Conservation (phyloP, 2,329 filamentous ascomycete genomes). For the Neurospora sp. region DNA sequence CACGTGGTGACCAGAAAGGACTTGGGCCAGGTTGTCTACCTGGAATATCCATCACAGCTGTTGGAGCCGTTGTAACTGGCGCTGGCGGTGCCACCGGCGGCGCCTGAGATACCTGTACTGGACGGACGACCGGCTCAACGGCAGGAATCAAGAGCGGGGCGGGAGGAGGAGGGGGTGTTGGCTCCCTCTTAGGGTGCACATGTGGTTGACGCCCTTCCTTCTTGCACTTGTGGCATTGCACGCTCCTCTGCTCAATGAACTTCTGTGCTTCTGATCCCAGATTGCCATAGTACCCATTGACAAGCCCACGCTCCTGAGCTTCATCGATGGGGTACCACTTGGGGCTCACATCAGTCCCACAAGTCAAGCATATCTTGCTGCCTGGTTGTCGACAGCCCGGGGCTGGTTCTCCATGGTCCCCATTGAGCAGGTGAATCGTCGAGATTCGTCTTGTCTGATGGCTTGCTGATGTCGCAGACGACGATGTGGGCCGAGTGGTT, state of each 20-base stretch:
- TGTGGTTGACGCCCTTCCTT: slow-evolving; percentile 40
- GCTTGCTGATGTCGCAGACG: neutral
- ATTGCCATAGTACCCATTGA: slow-evolving; percentile 39
- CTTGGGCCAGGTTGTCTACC: slow-evolving; percentile 10
- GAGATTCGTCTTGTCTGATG: slow-evolving; percentile 39
- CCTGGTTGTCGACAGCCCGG: slow-evolving; percentile 26
- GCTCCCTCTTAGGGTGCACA: slow-evolving; percentile 21
- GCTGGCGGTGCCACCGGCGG: neutral
- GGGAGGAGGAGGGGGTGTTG: slow-evolving; percentile 19
- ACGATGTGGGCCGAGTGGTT: slow-evolving; percentile 28
- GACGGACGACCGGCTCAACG: neutral
- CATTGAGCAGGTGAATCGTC: slow-evolving; percentile 28
- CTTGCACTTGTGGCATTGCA: slow-evolving; percentile 68
- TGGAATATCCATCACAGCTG: neutral
- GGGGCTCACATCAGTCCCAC: slow-evolving; percentile 60
- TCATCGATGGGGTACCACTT: slow-evolving; percentile 59
- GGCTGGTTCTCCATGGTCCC: slow-evolving; percentile 18
- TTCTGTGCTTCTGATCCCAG: slow-evolving; percentile 47
- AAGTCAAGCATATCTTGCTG: slow-evolving; percentile 52
- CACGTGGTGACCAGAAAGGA: slow-evolving; percentile 11
- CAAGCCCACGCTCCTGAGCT: slow-evolving; percentile 39
- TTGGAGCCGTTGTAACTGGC: neutral
- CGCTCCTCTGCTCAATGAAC: slow-evolving; percentile 49
- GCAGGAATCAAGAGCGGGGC: neutral
- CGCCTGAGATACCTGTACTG: neutral